A percentile compares a stretch with the other conserved stretches of the same genome.
Evolutionary conservation across 768 basidiomycete species (phyloP).

Genomic region (Leccinum uliginosum): DNA sequence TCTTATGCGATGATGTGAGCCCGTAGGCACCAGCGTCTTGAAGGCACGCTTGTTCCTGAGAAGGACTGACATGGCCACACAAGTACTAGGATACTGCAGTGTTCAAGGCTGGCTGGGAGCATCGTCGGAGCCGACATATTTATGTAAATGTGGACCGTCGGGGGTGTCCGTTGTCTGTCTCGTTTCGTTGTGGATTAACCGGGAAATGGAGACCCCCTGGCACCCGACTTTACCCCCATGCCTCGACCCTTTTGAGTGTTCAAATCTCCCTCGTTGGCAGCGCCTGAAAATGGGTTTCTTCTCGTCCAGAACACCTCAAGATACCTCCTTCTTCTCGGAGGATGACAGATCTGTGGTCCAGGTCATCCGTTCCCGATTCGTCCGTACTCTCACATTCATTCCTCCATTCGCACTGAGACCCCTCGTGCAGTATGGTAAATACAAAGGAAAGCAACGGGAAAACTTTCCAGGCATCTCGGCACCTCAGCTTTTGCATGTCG

Average conservation of each 20-base stretch:
- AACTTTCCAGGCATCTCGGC: conserved; percentile 29
- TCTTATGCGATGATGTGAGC: not conserved
- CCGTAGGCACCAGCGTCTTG: not conserved
- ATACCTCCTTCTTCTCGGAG: conserved; percentile 13
- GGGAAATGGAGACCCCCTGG: conserved; percentile 17
- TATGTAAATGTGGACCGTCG: conserved; percentile 2
- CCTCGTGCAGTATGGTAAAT: conserved; percentile 46
- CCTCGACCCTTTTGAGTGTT: not conserved
- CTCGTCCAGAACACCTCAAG: conserved; percentile 21
- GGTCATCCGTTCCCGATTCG: conserved; percentile 60
- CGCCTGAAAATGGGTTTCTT: conserved; percentile 30
- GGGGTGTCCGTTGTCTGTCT: conserved; percentile 27
- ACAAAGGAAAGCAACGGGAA: conserved; percentile 55
- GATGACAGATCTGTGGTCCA: conserved; percentile 47
- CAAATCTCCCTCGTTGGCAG: not conserved
- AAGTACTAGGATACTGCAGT: too few relatives aligned
- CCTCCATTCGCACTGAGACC: conserved; percentile 9
- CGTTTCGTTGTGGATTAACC: conserved; percentile 4
- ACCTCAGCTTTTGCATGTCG: conserved; percentile 29
- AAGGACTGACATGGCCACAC: conserved; percentile 7
- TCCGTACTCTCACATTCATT: conserved; percentile 34
- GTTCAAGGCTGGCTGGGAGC: not conserved
- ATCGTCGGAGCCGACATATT: conserved; percentile 14
- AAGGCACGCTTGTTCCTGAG: not conserved
- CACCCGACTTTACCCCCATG: conserved; percentile 16